Percentiles rank a stretch among this genome's conserved stretches.
Conservation (phyloP, 257 asterid species). For the Nicotiana undulata region DNA sequence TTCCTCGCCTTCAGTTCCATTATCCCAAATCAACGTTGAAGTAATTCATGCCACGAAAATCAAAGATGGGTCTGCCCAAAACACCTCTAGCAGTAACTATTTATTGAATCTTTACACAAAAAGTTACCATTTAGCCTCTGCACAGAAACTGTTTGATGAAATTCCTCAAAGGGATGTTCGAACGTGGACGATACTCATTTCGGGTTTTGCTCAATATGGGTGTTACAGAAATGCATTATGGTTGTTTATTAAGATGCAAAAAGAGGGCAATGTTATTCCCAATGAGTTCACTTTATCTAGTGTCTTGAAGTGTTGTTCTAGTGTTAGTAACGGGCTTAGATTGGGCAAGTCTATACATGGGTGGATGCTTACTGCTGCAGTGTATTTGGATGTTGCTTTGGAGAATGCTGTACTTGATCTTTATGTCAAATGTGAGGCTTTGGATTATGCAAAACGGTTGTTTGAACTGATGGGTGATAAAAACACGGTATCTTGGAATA, state of each 20-base stretch:
- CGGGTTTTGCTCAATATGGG: slow-evolving; percentile 46
- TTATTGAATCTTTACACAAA: slow-evolving; percentile 35
- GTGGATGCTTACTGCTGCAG: slow-evolving; percentile 41
- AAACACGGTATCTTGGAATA: slow-evolving; percentile 64
- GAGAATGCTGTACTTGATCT: slow-evolving; percentile 64
- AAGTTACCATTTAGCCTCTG: slow-evolving; percentile 14
- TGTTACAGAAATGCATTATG: slow-evolving; percentile 32
- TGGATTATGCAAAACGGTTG: slow-evolving; percentile 30
- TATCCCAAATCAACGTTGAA: slow-evolving; percentile 4
- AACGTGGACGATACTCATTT: slow-evolving; percentile 66
- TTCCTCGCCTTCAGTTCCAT: slow-evolving; percentile 9
- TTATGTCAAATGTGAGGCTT: slow-evolving; percentile 42
- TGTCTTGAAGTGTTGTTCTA: slow-evolving; percentile 51
- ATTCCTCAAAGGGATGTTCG: slow-evolving; percentile 54
- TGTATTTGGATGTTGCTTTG: slow-evolving; percentile 41
- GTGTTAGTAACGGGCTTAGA: slow-evolving; percentile 28
- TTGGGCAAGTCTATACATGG: slow-evolving; percentile 56
- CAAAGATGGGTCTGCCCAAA: slow-evolving; percentile 34
- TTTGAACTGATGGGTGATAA: slow-evolving; percentile 42
- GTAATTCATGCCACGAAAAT: slow-evolving; percentile 36
- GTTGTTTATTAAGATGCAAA: slow-evolving; percentile 44
- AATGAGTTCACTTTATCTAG: slow-evolving; percentile 61
- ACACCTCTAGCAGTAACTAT: slow-evolving; percentile 25
- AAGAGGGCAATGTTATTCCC: slow-evolving; percentile 40
- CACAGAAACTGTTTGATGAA: slow-evolving; percentile 65